Conservation (phyloP, 768 basidiomycete species). For the Boletus barrowsii region DNA sequence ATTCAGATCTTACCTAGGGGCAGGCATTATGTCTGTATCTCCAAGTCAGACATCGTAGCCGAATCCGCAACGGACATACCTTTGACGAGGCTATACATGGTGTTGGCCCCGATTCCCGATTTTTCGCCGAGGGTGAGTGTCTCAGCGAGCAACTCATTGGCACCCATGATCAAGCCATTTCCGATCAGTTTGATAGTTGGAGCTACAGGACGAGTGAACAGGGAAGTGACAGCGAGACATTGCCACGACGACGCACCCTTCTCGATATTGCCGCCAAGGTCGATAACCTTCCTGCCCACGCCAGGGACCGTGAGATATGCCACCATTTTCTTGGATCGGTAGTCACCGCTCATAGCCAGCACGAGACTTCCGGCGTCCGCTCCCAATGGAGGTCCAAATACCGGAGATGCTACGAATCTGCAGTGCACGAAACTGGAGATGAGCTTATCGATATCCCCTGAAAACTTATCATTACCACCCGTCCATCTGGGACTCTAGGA, state of each 20-base stretch:
- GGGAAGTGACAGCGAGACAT: not conserved
- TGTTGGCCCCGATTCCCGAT: conserved; percentile 68
- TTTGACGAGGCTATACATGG: conserved; percentile 55
- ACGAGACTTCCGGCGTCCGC: conserved; percentile 67
- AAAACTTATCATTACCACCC: not conserved
- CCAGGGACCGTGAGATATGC: conserved; percentile 77
- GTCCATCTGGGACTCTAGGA: not conserved
- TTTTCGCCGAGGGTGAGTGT: conserved; percentile 83
- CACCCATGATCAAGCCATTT: conserved; percentile 75
- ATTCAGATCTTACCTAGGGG: conserved; percentile 45
- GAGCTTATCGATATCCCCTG: conserved; percentile 67
- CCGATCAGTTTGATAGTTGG: conserved; percentile 76
- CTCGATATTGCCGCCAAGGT: conserved; percentile 84
- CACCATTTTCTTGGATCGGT: conserved; percentile 77
- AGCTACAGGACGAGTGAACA: conserved; percentile 36
- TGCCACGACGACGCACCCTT: conserved; percentile 48
- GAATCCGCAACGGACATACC: conserved; percentile 37
- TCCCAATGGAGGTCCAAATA: conserved; percentile 68
- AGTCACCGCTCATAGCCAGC: conserved; percentile 77
- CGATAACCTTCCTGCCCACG: conserved; percentile 71
- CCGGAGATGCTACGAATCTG: conserved; percentile 70
- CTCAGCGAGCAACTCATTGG: conserved; percentile 77
- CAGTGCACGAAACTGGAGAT: conserved; percentile 57
- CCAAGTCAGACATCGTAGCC: conserved; percentile 12
- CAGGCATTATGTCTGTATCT: conserved; percentile 60